These are phyloP conservation scores for Caulochytrium protostelioides DNA, from an alignment of 371 early-diverging fungal species.

Conservation along the genomic window DNA sequence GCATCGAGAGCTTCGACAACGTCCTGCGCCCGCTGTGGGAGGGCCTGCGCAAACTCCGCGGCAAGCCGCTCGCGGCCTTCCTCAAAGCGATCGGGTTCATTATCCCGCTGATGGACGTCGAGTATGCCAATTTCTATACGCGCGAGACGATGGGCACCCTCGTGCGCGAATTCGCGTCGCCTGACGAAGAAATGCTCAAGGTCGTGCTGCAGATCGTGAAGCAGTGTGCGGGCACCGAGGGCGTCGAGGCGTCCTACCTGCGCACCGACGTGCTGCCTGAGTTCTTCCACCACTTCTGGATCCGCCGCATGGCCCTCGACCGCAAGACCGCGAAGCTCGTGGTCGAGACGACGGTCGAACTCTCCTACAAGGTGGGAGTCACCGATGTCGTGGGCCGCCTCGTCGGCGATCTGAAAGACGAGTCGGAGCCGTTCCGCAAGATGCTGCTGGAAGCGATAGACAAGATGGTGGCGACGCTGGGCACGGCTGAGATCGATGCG, in stretches of 20 bases:
- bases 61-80: slow-evolving; percentile 91
- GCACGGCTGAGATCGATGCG: slow-evolving; percentile 74
- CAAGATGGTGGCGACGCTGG: slow-evolving; percentile 50
- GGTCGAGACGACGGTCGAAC: slow-evolving; percentile 84
- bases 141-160: slow-evolving; percentile 76
- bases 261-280: slow-evolving; percentile 74
- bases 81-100: slow-evolving; percentile 92
- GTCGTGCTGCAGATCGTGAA: slow-evolving; percentile 90
- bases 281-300: slow-evolving; percentile 92
- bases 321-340: slow-evolving; percentile 73
- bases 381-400: slow-evolving; percentile 64
- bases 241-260: slow-evolving; percentile 65
- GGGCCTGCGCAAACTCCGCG: slow-evolving; percentile 82
- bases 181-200: slow-evolving; percentile 94
- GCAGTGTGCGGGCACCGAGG: slow-evolving; percentile 85
- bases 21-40: slow-evolving; percentile 78
- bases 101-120: slow-evolving; percentile 89
- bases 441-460: slow-evolving; percentile 94
- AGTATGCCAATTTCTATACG: slow-evolving; percentile 79
- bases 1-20: slow-evolving; percentile 86
- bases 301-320: slow-evolving; percentile 87
- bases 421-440: slow-evolving; percentile 76
- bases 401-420: slow-evolving; percentile 82
- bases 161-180: slow-evolving; percentile 86
- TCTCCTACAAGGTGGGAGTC: slow-evolving; percentile 81